Conservation (phyloP, 2,329 filamentous ascomycete genomes). For the Coniochaeta prunicola region DNA sequence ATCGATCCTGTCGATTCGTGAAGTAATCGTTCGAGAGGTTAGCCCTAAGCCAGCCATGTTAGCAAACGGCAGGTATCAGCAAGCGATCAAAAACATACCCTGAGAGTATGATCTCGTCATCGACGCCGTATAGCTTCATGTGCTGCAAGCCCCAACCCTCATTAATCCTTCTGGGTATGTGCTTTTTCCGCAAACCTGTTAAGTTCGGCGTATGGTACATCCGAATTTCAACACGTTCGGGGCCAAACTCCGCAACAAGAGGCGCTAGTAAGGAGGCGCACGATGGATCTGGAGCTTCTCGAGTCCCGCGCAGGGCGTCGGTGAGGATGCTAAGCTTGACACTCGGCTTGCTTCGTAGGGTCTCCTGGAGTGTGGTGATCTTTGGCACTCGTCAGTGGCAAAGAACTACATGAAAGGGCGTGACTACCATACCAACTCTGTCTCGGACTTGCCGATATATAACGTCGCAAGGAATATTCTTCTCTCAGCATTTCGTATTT, state of each 20-base stretch:
- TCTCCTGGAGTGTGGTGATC: conserved; percentile 70
- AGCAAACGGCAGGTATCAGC: background rate
- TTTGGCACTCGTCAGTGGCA: conserved; percentile 18
- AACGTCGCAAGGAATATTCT: conserved; percentile 91
- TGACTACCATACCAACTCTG: conserved; percentile 61
- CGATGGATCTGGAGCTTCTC: conserved; percentile 79
- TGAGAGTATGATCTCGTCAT: conserved; percentile 92
- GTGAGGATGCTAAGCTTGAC: conserved; percentile 84
- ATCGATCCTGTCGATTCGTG: conserved; percentile 88
- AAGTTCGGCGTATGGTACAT: conserved; percentile 99
- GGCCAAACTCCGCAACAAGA: conserved; percentile 76
- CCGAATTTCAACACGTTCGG: conserved; percentile 78
- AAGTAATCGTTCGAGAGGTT: conserved; percentile 95
- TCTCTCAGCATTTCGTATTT: conserved; percentile 71
- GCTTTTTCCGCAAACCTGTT: conserved; percentile 74
- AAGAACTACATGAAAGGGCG: background rate
- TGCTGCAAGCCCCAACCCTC: conserved; percentile 98
- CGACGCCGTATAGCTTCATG: conserved; percentile 96
- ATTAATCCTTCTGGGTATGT: conserved; percentile 84
- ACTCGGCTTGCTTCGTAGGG: conserved; percentile 65
- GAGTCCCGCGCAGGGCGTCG: conserved; percentile 82
- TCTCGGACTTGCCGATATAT: conserved; percentile 91
- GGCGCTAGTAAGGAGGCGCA: conserved; percentile 83
- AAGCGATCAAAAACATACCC: conserved; percentile 45
- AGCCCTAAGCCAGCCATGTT: conserved; percentile 39